Percentiles rank a stretch among this genome's conserved stretches.
phyloP scores from a whole-genome alignment of 1,284 basidiomycete genomes.

The Heterobasidion occidentale region DNA sequence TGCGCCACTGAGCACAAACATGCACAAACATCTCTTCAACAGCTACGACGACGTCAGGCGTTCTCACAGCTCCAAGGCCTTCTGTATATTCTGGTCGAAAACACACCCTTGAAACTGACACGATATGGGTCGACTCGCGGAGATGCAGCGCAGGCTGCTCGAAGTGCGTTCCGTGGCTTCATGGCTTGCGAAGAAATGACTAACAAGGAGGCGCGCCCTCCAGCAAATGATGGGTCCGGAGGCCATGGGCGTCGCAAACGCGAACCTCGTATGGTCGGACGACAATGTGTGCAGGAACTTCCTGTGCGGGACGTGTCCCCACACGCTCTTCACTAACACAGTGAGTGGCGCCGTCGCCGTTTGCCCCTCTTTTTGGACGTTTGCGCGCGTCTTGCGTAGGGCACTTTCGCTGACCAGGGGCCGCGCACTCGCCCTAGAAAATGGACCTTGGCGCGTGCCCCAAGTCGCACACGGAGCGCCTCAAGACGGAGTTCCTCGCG shows the following conservation, averaged over 20 bases:
- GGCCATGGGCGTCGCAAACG: slow-evolving; percentile 91
- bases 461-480: slow-evolving; percentile 90
- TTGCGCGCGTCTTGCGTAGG: neutral
- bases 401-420: too few relatives aligned
- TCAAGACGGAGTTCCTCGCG: slow-evolving; percentile 87
- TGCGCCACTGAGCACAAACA: neutral
- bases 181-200: neutral
- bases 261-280: slow-evolving; percentile 92
- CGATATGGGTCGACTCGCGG: slow-evolving; percentile 75
- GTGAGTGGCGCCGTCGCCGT: slow-evolving; percentile 42
- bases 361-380: neutral
- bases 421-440: slow-evolving; percentile 56
- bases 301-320: slow-evolving; percentile 95
- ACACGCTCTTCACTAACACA: slow-evolving; percentile 97
- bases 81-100: neutral
- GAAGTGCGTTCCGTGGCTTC: slow-evolving; percentile 47
- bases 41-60: neutral
- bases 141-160: slow-evolving; percentile 90
- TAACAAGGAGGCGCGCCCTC: slow-evolving; percentile 4
- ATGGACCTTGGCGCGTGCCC: slow-evolving; percentile 99
- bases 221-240: slow-evolving; percentile 99
- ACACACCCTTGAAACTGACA: neutral
- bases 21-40: neutral
- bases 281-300: slow-evolving; percentile 99
- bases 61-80: neutral